Conservation (phyloP, 345 rosid genomes). For the Laguncularia racemosa region DNA sequence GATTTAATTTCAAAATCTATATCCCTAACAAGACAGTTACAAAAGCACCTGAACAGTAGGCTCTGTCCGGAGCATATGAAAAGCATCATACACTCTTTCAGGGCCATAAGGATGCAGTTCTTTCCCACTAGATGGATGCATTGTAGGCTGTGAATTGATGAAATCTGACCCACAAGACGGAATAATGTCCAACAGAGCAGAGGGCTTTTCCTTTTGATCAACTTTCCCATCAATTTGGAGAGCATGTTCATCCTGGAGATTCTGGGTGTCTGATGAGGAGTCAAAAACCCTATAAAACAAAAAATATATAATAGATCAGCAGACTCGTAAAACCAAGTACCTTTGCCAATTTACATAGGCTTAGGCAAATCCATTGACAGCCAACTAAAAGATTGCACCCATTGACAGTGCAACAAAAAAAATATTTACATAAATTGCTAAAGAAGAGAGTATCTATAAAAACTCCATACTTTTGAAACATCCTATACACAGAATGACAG, state of each 20-base stretch:
- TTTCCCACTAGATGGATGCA: slow-evolving; percentile 27
- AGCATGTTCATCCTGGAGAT: slow-evolving; percentile 41
- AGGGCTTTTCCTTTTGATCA: slow-evolving; percentile 23
- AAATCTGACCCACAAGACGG: slow-evolving; percentile 32
- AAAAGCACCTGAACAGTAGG: slow-evolving; percentile 58
- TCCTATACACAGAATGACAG: no score
- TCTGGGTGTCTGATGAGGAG: slow-evolving; percentile 26
- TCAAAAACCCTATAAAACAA: slow-evolving; percentile 42
- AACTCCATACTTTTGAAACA: no score
- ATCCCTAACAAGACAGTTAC: no score
- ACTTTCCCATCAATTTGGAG: slow-evolving; percentile 23
- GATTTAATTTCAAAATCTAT: no score
- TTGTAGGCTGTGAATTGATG: slow-evolving; percentile 60
- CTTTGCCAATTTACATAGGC: no score
- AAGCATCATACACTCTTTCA: slow-evolving; percentile 63
- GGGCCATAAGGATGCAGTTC: slow-evolving; percentile 37
- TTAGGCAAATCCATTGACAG: no score
- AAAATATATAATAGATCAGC: background rate
- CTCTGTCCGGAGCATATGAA: slow-evolving; percentile 61
- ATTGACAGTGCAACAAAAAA: no score
- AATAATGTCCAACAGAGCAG: slow-evolving; percentile 20
- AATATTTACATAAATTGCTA: no score
- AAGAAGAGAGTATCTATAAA: no score
- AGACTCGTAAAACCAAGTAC: background rate
- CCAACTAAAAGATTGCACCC: no score